Base-by-base conservation (phyloP, 1,284 basidiomycete genomes). In the Coniophora puteana region DNA sequence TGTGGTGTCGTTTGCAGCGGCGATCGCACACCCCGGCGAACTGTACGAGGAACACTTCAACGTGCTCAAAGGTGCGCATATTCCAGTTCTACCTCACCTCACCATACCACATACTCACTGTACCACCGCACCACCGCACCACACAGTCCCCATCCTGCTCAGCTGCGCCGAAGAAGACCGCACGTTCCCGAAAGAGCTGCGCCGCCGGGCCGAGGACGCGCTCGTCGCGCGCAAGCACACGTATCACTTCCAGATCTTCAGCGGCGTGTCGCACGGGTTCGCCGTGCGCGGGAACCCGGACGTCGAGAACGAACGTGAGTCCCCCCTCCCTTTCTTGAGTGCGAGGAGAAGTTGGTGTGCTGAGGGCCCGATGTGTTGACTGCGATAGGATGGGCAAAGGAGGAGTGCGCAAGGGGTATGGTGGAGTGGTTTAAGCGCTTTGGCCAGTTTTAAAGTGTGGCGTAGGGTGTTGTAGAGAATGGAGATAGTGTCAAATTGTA, bases 301-400 rank as follows among this genome's bases (percentile, higher is more conserved):
- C 20, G 14, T 35, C 18, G n/a, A 13, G 33, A 5, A 3, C 73
- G 76, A 43, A 69, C 72, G 63, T 35, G 33, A 14, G 33, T 14
- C 6, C 8, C n/a, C 14, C 6, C 6, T 31, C 29, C 7, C 6
- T 31, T n/a, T n/a, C n/a, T n/a, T n/a, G 4, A 11, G 13, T 10
- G 8, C 16, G 4, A 12, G 71, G 46, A 64, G 65, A 3, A 49
- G 54, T 1, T 29, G n/a, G n/a, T n/a, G n/a, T n/a, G n/a, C n/a
- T n/a, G n/a, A n/a, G n/a, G n/a, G n/a, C n/a, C 25, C 32, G 10
- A 22, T 13, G n/a, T n/a, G n/a, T 36, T n/a, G n/a, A n/a, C n/a
- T n/a, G n/a, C n/a, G n/a, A n/a, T n/a, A 77, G 74, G 68, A 10
- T 76, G 73, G 73, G 72, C 72, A 2, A 74, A 75, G 51, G 72